Evolutionary conservation across 495 filamentous ascomycete species (phyloP).

Genomic region (Penicillium malachiteum): DNA sequence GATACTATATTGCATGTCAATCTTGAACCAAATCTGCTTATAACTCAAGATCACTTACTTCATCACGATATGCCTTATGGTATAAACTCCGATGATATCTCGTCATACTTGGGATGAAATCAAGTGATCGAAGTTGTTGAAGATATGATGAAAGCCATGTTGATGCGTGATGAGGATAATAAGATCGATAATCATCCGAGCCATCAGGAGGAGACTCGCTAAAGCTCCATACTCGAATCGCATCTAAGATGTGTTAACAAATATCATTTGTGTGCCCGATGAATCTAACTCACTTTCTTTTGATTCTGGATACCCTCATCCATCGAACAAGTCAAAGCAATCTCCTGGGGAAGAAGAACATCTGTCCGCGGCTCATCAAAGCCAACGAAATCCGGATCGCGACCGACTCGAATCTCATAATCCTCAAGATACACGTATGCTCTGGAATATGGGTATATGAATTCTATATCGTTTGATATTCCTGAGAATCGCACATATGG

Average conservation of each 20-base stretch:
- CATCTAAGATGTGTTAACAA: background rate
- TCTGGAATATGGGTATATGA: background rate
- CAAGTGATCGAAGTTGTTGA: background rate
- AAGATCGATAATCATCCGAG: background rate
- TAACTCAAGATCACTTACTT: background rate
- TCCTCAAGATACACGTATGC: background rate
- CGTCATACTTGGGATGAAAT: background rate
- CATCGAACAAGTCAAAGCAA: conserved; percentile 1
- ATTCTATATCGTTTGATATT: background rate
- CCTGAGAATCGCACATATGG: background rate
- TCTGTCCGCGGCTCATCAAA: background rate
- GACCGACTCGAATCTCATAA: background rate
- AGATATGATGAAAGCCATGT: background rate
- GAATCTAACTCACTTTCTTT: background rate
- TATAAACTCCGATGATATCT: background rate
- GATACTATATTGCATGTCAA: background rate
- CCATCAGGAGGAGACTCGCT: background rate
- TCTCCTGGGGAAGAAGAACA: background rate
- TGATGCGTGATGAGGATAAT: background rate
- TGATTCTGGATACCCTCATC: background rate
- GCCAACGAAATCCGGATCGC: background rate
- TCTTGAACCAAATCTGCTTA: background rate
- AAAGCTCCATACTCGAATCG: conserved; percentile 1
- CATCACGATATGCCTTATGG: background rate
- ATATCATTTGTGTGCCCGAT: background rate